Conservation (phyloP, 257 asterid genomes). For the Verbascum thapsus region DNA sequence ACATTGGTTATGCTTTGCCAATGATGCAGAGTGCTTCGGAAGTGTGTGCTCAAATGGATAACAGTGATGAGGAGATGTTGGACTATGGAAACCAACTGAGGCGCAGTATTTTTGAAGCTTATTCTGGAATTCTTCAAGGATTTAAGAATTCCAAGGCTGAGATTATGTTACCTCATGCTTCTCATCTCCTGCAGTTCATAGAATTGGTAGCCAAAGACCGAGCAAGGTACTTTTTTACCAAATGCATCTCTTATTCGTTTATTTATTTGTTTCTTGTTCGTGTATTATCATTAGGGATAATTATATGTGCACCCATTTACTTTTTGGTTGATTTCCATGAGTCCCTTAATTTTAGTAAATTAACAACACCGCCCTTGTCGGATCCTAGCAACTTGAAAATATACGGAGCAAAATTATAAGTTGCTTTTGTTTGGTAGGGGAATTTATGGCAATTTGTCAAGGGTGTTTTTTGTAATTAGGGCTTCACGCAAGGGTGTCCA, state of each 20-base stretch:
- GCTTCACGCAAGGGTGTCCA: too few species aligned
- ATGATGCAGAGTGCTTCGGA: slow-evolving; percentile 83
- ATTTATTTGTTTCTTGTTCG: background rate
- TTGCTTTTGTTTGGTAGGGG: too few species aligned
- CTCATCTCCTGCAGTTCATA: slow-evolving; percentile 70
- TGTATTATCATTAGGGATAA: too few species aligned
- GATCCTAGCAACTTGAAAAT: too few species aligned
- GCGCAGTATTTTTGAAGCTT: slow-evolving; percentile 81
- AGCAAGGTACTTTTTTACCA: slow-evolving; percentile 48
- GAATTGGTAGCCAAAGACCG: slow-evolving; percentile 71
- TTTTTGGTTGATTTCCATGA: too few species aligned
- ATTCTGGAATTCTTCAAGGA: slow-evolving; percentile 87
- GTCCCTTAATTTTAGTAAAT: too few species aligned
- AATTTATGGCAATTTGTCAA: too few species aligned
- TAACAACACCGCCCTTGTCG: too few species aligned
- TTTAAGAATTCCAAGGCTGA: slow-evolving; percentile 70
- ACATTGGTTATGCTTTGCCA: slow-evolving; percentile 58
- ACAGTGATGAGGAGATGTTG: slow-evolving; percentile 68
- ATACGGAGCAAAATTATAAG: too few species aligned
- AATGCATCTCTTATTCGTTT: background rate
- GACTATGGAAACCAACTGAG: slow-evolving; percentile 76
- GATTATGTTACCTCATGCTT: slow-evolving; percentile 72
- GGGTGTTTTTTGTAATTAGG: too few species aligned
- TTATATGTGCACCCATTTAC: too few species aligned
- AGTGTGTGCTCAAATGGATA: slow-evolving; percentile 64